These are phyloP conservation scores for Lycium barbarum DNA, from an alignment of 257 asterid species.

Conservation along the genomic window DNA sequence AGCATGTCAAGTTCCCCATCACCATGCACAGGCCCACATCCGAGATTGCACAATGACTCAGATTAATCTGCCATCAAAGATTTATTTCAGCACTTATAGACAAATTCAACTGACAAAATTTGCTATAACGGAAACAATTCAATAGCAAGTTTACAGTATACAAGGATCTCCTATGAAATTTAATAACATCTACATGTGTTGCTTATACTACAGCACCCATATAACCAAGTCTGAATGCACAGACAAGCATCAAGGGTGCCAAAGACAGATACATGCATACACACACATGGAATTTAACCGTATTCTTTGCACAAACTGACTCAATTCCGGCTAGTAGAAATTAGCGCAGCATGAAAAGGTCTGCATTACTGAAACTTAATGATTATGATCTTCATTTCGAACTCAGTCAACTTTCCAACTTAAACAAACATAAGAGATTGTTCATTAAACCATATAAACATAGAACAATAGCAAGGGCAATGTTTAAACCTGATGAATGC, in stretches of 20 bases:
- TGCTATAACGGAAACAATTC: background rate
- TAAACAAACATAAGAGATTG: conserved; percentile 14
- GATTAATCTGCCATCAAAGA: conserved; percentile 56
- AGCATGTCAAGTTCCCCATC: conserved; percentile 67
- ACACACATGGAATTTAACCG: background rate
- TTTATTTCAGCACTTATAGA: background rate
- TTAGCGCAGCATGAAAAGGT: background rate
- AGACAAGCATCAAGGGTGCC: conserved; percentile 1
- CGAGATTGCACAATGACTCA: conserved; percentile 57
- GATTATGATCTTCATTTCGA: background rate
- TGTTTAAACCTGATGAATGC: background rate
- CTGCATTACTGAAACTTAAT: background rate
- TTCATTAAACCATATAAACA: conserved; percentile 1
- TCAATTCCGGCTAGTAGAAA: background rate
- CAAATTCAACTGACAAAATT: background rate
- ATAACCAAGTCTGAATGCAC: conserved; percentile 3
- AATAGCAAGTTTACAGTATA: background rate
- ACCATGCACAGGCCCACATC: conserved; percentile 72
- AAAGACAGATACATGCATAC: background rate
- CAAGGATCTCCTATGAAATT: background rate
- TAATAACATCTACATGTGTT: background rate
- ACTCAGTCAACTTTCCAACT: conserved; percentile 8
- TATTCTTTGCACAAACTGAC: background rate
- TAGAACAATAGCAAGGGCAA: background rate
- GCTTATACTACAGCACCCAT: background rate